phyloP scores from a whole-genome alignment of 1,139 yeast genomes.

The Scheffersomyces stambukii region DNA sequence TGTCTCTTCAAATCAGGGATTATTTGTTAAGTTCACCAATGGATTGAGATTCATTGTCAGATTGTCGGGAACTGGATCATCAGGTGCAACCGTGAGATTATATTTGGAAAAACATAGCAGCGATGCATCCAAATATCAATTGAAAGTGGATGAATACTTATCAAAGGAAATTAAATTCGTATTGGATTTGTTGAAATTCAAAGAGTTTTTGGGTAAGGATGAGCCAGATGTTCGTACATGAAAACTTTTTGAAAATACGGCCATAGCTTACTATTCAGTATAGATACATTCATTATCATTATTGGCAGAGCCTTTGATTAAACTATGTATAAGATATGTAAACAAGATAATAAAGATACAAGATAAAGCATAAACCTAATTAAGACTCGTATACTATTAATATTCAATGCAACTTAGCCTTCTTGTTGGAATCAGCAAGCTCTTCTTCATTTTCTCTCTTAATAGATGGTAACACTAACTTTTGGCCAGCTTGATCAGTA shows the following conservation, averaged over 20 bases:
- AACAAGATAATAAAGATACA: background rate
- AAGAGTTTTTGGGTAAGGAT: conserved; percentile 73
- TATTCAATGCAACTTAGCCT: conserved; percentile 8
- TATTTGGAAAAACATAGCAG: conserved; percentile 81
- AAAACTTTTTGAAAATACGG: no score
- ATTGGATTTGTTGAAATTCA: conserved; percentile 63
- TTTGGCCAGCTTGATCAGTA: conserved; percentile 3
- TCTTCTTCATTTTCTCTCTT: conserved; percentile 22
- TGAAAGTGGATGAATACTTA: conserved; percentile 68
- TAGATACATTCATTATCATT: no score
- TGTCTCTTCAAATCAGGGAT: conserved; percentile 87
- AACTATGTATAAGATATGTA: no score
- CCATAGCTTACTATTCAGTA: background rate
- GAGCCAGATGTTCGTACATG: conserved; percentile 88
- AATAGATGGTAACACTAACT: conserved; percentile 17
- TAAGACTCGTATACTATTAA: background rate
- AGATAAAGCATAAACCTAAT: background rate
- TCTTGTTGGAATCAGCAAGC: conserved; percentile 9
- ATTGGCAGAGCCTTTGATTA: no score
- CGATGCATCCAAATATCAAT: conserved; percentile 48
- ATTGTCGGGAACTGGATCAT: conserved; percentile 95
- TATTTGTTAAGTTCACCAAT: conserved; percentile 73
- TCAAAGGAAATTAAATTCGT: conserved; percentile 59
- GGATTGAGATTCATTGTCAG: conserved; percentile 89
- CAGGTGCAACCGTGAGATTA: conserved; percentile 95